Evolutionary conservation across 1,284 basidiomycete species (phyloP).

Genomic region (Dichomitus squalens): DNA sequence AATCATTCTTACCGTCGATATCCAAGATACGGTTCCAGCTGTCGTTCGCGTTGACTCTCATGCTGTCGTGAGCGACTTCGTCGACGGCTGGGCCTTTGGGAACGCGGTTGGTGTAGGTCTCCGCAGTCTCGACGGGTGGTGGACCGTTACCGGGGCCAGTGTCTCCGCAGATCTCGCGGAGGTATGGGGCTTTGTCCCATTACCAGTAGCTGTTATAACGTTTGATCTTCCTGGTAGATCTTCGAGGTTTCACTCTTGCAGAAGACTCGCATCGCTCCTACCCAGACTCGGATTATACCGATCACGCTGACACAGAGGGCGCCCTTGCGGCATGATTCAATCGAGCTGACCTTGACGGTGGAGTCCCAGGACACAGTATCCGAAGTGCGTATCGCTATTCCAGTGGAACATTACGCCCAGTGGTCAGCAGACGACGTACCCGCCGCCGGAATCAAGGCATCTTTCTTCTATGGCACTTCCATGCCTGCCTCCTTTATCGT

Average conservation of each 20-base stretch:
- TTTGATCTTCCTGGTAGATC: background rate
- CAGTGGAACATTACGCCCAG: slow-evolving; percentile 43
- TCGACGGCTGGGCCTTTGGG: slow-evolving; percentile 71
- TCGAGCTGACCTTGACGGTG: slow-evolving; percentile 44
- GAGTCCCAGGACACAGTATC: slow-evolving; percentile 18
- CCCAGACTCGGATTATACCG: slow-evolving; percentile 62
- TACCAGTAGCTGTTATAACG: background rate
- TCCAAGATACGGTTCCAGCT: slow-evolving; percentile 33
- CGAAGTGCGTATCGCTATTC: slow-evolving; percentile 38
- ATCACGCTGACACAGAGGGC: slow-evolving; percentile 45
- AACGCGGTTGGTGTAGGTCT: slow-evolving; percentile 64
- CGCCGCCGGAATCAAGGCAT: slow-evolving; percentile 45
- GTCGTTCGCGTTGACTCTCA: slow-evolving; percentile 49
- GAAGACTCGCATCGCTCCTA: slow-evolving; percentile 52
- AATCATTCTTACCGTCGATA: slow-evolving; percentile 46
- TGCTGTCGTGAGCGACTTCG: slow-evolving; percentile 62
- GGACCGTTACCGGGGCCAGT: slow-evolving; percentile 41
- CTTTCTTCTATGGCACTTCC: slow-evolving; percentile 58
- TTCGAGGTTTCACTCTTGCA: slow-evolving; percentile 38
- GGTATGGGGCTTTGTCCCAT: slow-evolving; percentile 1
- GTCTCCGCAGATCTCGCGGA: slow-evolving; percentile 13
- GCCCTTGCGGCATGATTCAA: slow-evolving; percentile 20
- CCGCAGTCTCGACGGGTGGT: slow-evolving; percentile 54
- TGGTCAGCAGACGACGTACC: slow-evolving; percentile 40
- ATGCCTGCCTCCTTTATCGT: slow-evolving; percentile 61